Evolutionary conservation across 345 rosid species (phyloP).

Genomic region (Carallia brachiata): DNA sequence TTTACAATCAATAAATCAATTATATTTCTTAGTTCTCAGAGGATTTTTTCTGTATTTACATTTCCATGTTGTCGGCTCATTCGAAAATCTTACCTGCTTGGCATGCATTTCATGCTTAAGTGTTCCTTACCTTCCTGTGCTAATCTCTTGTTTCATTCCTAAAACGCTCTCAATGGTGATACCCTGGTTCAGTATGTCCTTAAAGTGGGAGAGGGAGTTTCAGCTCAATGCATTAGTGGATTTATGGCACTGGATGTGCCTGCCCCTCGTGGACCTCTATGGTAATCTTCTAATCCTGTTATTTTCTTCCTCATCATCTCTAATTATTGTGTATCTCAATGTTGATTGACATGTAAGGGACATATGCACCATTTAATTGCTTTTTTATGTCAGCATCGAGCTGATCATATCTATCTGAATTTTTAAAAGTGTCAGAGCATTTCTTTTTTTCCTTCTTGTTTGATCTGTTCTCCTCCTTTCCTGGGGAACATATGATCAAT

Average conservation of each 20-base stretch:
- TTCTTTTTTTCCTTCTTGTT: no score
- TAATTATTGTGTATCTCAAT: not conserved
- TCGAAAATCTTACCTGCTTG: no score
- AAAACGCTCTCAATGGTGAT: not conserved
- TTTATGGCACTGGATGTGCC: constrained; percentile 29
- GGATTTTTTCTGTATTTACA: not conserved
- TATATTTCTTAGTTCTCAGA: not conserved
- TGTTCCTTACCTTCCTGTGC: not conserved
- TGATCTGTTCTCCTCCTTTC: no score
- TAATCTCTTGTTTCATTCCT: not conserved
- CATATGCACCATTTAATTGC: no score
- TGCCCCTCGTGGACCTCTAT: constrained; percentile 34
- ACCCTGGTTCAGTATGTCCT: constrained; percentile 26
- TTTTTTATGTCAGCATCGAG: no score
- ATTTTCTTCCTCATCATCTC: constrained; percentile 2
- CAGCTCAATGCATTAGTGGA: constrained; percentile 37
- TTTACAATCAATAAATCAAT: no score
- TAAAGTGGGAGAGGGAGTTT: constrained; percentile 31
- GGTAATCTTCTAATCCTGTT: constrained; percentile 16
- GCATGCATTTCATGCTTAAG: not conserved
- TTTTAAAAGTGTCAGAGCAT: no score
- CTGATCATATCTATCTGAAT: no score
- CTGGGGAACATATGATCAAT: no score
- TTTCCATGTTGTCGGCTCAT: not conserved
- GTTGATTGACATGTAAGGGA: not conserved